Evolutionary conservation across 352 stramenopile species (phyloP).

Genomic region (Phytophthora pini): DNA sequence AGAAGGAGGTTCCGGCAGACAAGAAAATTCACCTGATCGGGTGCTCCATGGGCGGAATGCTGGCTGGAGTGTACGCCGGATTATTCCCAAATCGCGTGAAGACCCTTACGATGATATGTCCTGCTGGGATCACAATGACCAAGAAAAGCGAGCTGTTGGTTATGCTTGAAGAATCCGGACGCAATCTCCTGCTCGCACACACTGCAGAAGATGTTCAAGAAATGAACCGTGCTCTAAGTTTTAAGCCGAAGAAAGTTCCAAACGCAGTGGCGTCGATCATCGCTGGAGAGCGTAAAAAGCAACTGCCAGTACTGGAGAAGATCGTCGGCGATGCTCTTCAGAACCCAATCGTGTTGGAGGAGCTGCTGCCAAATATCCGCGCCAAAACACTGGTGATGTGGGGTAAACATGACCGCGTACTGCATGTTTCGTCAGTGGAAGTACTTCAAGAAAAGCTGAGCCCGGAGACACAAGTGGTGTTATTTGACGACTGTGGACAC

Average conservation of each 20-base stretch:
- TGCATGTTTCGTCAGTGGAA: slow-evolving; percentile 69
- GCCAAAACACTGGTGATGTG: slow-evolving; percentile 69
- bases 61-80: slow-evolving; percentile 67
- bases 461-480: slow-evolving; percentile 36
- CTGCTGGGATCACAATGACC: slow-evolving; percentile 69
- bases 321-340: slow-evolving; percentile 59
- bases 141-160: slow-evolving; percentile 64
- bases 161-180: slow-evolving; percentile 62
- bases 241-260: slow-evolving; percentile 40
- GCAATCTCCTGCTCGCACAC: slow-evolving; percentile 67
- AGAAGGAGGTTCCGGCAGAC: slow-evolving; percentile 45
- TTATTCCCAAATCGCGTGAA: slow-evolving; percentile 57
- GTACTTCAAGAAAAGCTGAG: slow-evolving; percentile 57
- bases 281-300: slow-evolving; percentile 52
- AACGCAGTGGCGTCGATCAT: slow-evolving; percentile 40
- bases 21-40: slow-evolving; percentile 74
- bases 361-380: slow-evolving; percentile 58
- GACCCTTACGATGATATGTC: slow-evolving; percentile 75
- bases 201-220: slow-evolving; percentile 64
- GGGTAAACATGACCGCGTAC: slow-evolving; percentile 72
- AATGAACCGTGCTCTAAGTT: slow-evolving; percentile 54
- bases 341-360: slow-evolving; percentile 63
- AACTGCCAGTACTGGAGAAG: slow-evolving; percentile 64
- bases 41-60: slow-evolving; percentile 79
- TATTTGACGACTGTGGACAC: slow-evolving; percentile 71